These are phyloP conservation scores for Mycena epipterygia DNA, from an alignment of 768 basidiomycete species.

Conservation along the genomic window DNA sequence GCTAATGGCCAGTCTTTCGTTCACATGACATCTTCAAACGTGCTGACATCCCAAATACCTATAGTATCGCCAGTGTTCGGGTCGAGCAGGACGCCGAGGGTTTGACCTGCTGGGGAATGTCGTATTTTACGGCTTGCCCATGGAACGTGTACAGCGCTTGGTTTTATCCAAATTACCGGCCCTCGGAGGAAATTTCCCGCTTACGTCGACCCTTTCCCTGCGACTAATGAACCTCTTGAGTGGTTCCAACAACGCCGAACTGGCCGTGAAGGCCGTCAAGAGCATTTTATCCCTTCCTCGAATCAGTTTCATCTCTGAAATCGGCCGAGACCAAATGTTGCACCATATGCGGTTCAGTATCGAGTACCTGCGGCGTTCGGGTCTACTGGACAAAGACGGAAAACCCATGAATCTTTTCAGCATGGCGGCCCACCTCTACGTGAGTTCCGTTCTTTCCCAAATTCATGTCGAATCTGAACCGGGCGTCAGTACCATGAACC, in stretches of 20 bases:
- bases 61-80: conserved; percentile 81
- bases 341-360: conserved; percentile 80
- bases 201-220: conserved; percentile 75
- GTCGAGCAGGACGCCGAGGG: conserved; percentile 80
- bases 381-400: conserved; percentile 67
- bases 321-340: conserved; percentile 68
- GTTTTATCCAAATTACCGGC: conserved; percentile 74
- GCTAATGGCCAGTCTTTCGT: conserved; percentile 61
- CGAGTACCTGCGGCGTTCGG: conserved; percentile 74
- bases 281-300: conserved; percentile 70
- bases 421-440: conserved; percentile 67
- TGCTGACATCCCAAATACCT: conserved; percentile 6
- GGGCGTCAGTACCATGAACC: conserved; percentile 71
- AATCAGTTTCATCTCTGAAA: conserved; percentile 68
- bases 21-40: background rate
- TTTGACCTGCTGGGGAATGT: conserved; percentile 80
- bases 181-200: conserved; percentile 73
- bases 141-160: conserved; percentile 74
- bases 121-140: conserved; percentile 77
- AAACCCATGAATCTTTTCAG: conserved; percentile 70
- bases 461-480: background rate
- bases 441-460: conserved; percentile 35
- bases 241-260: conserved; percentile 66
- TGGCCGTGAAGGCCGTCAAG: conserved; percentile 63
- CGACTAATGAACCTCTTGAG: conserved; percentile 76